Evolutionary conservation across 768 basidiomycete genomes (phyloP).

Genomic region (Suillus decipiens): DNA sequence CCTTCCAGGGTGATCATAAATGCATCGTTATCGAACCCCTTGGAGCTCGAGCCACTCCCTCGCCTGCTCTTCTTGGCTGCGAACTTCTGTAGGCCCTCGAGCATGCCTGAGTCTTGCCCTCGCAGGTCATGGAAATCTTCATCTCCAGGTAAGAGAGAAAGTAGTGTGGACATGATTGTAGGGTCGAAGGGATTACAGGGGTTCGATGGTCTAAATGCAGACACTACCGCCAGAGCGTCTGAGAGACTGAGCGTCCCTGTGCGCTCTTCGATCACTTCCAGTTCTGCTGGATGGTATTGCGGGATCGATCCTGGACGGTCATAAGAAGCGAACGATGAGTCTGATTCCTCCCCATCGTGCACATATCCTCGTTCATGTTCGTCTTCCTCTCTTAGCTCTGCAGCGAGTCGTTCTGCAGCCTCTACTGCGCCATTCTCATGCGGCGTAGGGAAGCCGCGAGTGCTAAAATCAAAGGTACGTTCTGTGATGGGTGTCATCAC

Average conservation of each 20-base stretch:
- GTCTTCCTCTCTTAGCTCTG: conserved; percentile 33
- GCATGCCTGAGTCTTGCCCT: conserved; percentile 51
- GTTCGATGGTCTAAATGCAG: conserved; percentile 74
- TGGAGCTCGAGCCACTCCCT: conserved; percentile 30
- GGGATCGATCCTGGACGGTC: conserved; percentile 18
- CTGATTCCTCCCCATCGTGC: conserved; percentile 17
- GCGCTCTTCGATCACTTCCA: conserved; percentile 52
- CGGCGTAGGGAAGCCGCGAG: conserved; percentile 42
- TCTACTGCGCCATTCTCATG: conserved; percentile 46
- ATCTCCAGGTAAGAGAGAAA: conserved; percentile 65
- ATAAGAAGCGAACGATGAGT: conserved; percentile 15
- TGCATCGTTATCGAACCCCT: conserved; percentile 38
- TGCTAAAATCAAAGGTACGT: conserved; percentile 85
- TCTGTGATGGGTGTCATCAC: conserved; percentile 99
- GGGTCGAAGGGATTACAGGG: conserved; percentile 88
- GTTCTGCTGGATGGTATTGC: conserved; percentile 21
- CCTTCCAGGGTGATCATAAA: conserved; percentile 65
- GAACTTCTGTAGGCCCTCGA: conserved; percentile 75
- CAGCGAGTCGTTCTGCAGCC: conserved; percentile 53
- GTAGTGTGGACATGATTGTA: conserved; percentile 58
- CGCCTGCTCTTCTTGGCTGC: conserved; percentile 45
- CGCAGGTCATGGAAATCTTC: conserved; percentile 62
- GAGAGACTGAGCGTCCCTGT: conserved; percentile 65
- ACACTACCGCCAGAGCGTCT: conserved; percentile 61
- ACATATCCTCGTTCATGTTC: conserved; percentile 20